Evolutionary conservation across 495 filamentous ascomycete genomes (phyloP), one percentile per base, ranked within the genome.

Genomic region (Mytilinidion resinicola): DNA sequence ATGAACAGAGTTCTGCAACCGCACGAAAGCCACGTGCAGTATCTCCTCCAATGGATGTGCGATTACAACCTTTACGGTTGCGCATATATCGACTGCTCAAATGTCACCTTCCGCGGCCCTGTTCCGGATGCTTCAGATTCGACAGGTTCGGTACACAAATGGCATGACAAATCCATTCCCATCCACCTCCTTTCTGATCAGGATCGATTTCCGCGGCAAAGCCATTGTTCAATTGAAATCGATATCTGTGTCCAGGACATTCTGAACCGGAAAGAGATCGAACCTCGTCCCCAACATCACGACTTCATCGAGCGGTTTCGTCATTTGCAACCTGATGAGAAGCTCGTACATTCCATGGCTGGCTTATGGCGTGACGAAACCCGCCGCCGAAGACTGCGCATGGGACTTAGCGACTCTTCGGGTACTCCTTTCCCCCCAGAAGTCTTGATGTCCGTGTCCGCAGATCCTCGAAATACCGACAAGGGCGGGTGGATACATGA

Each of bases 21-120:
- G 2, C 93, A 91, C 68, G 93, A 98, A 71, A 90, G 86, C 48
- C 95, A 97, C 71, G 70, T 97, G 42, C 87, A 95, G 70, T 97
- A 87, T 72, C 72, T 96, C 9, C 79, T 91, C 1, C 95, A 96
- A 74, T 97, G 95, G 83, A 96, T 97, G 92, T 87, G 86, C 62
- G 95, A 98, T 68, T 97, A 90, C 77, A 97, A 95, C 63, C 77
- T 98, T 62, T 96, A 92, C 67, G 93, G 93, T 10, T 98, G 93
- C 68, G 84, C 81, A 33, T 96, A 89, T 66, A 85, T 98, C 69
- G 80, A 86, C 49, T 88, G 85, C 63, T 71, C 69, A 10, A 86
- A 82, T 43, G 80, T 82, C 30, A 77, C 69, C 39, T 96, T 96
- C 64, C 82, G 95, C 52, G 73, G 74, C 37, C 90, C 91, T 4